These are phyloP conservation scores for Pelargonium fulgidum DNA, from an alignment of 441 rosid genomes.

Conservation along the genomic window DNA sequence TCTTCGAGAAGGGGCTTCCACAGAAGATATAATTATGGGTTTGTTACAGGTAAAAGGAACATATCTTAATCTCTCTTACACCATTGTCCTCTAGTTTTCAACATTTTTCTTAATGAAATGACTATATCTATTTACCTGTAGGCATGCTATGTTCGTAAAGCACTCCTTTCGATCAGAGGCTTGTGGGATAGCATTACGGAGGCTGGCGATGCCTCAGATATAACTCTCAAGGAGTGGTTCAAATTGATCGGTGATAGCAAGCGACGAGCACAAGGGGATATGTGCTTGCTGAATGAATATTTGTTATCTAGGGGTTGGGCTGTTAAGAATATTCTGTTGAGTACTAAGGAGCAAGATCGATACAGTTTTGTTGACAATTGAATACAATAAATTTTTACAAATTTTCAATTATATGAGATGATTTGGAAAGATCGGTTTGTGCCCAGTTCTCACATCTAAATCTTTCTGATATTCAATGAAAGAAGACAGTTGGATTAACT, in stretches of 20 bases:
- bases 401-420: too few relatives aligned
- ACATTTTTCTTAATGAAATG: neutral
- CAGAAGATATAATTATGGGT: constrained; percentile 40
- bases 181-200: constrained; percentile 26
- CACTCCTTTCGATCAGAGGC: constrained; percentile 27
- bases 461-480: too few relatives aligned
- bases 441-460: too few relatives aligned
- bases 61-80: neutral
- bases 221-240: constrained; percentile 33
- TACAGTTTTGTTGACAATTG: constrained; percentile 56
- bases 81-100: neutral
- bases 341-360: constrained; percentile 48
- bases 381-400: constrained; percentile 9
- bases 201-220: constrained; percentile 20
- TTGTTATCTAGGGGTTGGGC: constrained; percentile 60
- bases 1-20: constrained; percentile 50
- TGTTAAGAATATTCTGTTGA: constrained; percentile 54
- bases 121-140: constrained; percentile 15
- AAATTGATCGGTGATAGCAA: constrained; percentile 42
- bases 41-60: constrained; percentile 45
- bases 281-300: constrained; percentile 36
- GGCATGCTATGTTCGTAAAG: constrained; percentile 53
- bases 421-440: too few relatives aligned
- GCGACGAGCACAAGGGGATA: constrained; percentile 28
- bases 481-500: too few relatives aligned